Conservation (phyloP, 192 early-diverging fungal genomes). For the Allomyces macrogynus region DNA sequence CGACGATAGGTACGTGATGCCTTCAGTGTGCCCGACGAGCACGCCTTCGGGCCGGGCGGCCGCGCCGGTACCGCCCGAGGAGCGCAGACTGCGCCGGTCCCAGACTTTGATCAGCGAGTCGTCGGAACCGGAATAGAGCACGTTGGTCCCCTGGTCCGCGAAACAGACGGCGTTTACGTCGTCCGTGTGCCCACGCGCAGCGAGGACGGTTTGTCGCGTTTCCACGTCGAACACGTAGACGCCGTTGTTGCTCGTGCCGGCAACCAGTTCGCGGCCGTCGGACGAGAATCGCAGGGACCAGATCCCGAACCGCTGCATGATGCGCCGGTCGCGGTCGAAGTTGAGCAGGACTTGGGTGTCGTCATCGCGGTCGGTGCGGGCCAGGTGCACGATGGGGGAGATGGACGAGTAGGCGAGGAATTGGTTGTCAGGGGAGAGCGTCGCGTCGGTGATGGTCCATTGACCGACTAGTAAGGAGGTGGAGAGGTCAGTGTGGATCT, state of each 20-base stretch:
- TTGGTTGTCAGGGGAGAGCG: slow-evolving; percentile 18
- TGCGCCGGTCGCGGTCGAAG: slow-evolving; percentile 11
- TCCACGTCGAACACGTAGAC: slow-evolving; percentile 28
- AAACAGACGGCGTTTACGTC: slow-evolving; percentile 48
- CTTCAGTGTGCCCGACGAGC: slow-evolving; percentile 47
- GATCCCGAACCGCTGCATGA: slow-evolving; percentile 11
- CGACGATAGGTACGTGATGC: slow-evolving; percentile 41
- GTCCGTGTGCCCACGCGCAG: slow-evolving; percentile 28
- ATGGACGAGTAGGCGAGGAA: slow-evolving; percentile 42
- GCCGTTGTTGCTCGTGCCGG: slow-evolving; percentile 17
- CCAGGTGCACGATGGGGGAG: slow-evolving; percentile 31
- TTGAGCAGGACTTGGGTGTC: slow-evolving; percentile 14
- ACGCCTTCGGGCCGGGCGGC: slow-evolving; percentile 25
- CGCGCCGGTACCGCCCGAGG: background rate
- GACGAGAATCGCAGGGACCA: slow-evolving; percentile 44
- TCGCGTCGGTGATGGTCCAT: slow-evolving; percentile 47
- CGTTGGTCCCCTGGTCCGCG: slow-evolving; percentile 27
- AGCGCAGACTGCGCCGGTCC: slow-evolving; percentile 33
- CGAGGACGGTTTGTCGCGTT: slow-evolving; percentile 19
- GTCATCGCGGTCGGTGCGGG: slow-evolving; percentile 15
- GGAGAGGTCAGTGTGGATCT: too few species aligned
- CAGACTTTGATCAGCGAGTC: slow-evolving; percentile 35
- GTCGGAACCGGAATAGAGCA: slow-evolving; percentile 41
- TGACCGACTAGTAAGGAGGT: slow-evolving; percentile 10
- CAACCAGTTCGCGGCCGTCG: slow-evolving; percentile 38